Evolutionary conservation across 495 filamentous ascomycete species (phyloP).

Genomic region (Xylona heveae): DNA sequence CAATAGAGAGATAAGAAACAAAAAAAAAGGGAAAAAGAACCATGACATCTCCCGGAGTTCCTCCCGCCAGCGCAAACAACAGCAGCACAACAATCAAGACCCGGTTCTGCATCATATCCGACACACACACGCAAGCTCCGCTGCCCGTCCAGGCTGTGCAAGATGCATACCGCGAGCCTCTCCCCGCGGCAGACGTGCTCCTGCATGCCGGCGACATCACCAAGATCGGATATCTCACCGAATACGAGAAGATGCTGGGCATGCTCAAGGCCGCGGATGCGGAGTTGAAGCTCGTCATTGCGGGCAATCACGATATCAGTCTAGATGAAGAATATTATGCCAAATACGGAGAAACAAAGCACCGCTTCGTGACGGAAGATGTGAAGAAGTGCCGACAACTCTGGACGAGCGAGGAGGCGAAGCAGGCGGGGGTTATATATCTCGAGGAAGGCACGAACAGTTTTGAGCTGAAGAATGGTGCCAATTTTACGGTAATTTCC

Average conservation of each 20-base stretch:
- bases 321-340: constrained; percentile 35
- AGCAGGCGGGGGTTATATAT: constrained; percentile 31
- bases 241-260: constrained; percentile 29
- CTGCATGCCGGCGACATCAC: constrained; percentile 64
- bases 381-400: constrained; percentile 13
- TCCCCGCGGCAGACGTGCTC: constrained; percentile 37
- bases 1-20: too few relatives aligned
- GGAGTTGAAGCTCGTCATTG: constrained; percentile 56
- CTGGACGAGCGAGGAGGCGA: constrained; percentile 27
- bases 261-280: constrained; percentile 35
- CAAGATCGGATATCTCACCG: constrained; percentile 28
- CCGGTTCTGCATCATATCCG: constrained; percentile 36
- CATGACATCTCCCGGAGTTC: too few relatives aligned
- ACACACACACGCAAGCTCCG: constrained; percentile 32
- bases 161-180: constrained; percentile 21
- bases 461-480: constrained; percentile 35
- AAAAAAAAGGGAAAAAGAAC: too few relatives aligned
- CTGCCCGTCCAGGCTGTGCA: constrained; percentile 9
- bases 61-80: too few relatives aligned
- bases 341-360: constrained; percentile 7
- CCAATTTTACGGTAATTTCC: constrained; percentile 22
- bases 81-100: constrained; percentile 11
- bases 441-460: constrained; percentile 41
- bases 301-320: constrained; percentile 62
- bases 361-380: constrained; percentile 3